Percentiles rank a stretch among this genome's conserved stretches.
Conservation (phyloP, 164 flowering plant genomes). For the Vitis vinifera region DNA sequence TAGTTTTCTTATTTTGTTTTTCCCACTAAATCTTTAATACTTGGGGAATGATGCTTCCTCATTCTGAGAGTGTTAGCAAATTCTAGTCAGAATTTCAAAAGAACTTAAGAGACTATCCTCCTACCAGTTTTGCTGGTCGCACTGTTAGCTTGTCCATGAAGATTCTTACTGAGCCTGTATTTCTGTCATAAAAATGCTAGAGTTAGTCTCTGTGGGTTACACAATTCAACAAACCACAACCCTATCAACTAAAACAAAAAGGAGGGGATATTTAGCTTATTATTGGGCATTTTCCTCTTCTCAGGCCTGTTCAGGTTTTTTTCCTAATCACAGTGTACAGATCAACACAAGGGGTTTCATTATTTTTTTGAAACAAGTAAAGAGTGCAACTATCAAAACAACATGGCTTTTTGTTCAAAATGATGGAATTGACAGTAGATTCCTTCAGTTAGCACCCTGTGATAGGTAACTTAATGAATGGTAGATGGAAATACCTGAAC, state of each 20-base stretch:
- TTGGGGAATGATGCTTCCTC: neutral
- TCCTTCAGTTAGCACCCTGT: neutral
- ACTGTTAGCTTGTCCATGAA: constrained; percentile 63
- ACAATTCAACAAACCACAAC: too few relatives aligned
- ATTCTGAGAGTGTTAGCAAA: neutral
- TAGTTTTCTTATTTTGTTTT: neutral
- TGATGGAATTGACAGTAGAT: too few relatives aligned
- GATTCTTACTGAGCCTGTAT: constrained; percentile 83
- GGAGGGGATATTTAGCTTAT: too few relatives aligned
- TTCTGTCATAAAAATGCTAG: constrained; percentile 52
- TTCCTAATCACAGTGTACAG: too few relatives aligned
- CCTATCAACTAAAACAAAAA: too few relatives aligned
- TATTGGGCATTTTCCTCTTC: too few relatives aligned
- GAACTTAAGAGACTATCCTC: constrained; percentile 14
- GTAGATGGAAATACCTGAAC: neutral
- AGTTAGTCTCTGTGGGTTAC: constrained; percentile 11
- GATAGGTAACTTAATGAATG: neutral
- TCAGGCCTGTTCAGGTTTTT: too few relatives aligned
- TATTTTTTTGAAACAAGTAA: too few relatives aligned
- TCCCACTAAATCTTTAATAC: neutral
- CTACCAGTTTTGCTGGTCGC: constrained; percentile 59
- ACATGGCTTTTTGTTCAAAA: neutral
- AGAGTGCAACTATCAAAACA: neutral
- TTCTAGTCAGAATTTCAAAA: neutral
- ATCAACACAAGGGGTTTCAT: too few relatives aligned